Evolutionary conservation across 2,329 filamentous ascomycete genomes (phyloP).

Genomic region (Cytospora piceae): DNA sequence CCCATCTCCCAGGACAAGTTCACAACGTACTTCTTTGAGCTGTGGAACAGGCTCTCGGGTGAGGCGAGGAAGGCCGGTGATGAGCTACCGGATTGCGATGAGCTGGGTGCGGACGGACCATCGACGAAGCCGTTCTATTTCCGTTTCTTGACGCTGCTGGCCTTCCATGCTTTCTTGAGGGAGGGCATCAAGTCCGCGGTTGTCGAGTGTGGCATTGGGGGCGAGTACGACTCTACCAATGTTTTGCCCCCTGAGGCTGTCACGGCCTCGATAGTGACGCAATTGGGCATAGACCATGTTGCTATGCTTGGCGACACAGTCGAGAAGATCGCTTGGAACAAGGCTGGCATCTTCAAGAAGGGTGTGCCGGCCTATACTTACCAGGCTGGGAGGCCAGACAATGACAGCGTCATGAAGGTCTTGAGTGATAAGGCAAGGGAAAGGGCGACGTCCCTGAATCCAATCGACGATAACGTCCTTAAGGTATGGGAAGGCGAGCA

Average conservation of each 20-base stretch:
- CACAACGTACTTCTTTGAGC: conserved; percentile 77
- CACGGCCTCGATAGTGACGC: conserved; percentile 74
- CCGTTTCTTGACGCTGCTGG: conserved; percentile 86
- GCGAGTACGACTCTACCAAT: conserved; percentile 92
- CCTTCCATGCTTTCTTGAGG: conserved; percentile 78
- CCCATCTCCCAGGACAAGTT: conserved; percentile 73
- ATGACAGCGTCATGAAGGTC: conserved; percentile 35
- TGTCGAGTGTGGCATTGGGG: conserved; percentile 92
- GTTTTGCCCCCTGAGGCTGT: conserved; percentile 68
- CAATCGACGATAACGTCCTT: conserved; percentile 43
- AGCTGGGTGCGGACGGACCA: conserved; percentile 57
- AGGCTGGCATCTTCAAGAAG: conserved; percentile 81
- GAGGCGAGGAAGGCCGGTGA: conserved; percentile 42
- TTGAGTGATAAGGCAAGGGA: conserved; percentile 57
- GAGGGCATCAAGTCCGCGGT: conserved; percentile 80
- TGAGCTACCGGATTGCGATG: conserved; percentile 45
- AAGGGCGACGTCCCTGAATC: conserved; percentile 50
- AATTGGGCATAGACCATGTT: conserved; percentile 83
- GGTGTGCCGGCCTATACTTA: conserved; percentile 64
- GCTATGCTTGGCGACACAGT: conserved; percentile 79
- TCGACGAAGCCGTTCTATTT: conserved; percentile 86
- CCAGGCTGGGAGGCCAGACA: conserved; percentile 47
- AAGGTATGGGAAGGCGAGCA: conserved; percentile 42
- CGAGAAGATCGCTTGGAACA: conserved; percentile 87
- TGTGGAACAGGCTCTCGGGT: conserved; percentile 69